phyloP scores from a whole-genome alignment of 768 basidiomycete genomes.

The Mycena maculata region DNA sequence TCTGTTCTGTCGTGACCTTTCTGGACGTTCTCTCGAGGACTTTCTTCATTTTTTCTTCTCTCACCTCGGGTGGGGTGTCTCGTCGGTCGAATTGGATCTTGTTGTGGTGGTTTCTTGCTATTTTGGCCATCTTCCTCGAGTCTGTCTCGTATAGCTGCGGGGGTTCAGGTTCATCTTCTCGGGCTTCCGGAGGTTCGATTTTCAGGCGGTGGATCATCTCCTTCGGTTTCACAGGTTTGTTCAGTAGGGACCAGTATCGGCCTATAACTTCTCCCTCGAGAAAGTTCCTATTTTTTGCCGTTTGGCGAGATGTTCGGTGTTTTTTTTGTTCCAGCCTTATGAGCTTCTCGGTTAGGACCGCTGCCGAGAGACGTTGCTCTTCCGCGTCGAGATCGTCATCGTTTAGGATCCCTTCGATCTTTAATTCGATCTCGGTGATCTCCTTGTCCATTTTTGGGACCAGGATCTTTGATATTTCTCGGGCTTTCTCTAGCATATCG shows the following conservation, averaged over 20 bases:
- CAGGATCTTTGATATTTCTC: slow-evolving; percentile 10
- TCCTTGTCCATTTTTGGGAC: neutral
- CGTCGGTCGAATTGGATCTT: neutral
- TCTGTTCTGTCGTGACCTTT: neutral
- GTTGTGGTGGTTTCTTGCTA: slow-evolving; percentile 6
- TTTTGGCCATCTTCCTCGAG: slow-evolving; percentile 1
- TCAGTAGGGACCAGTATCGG: neutral
- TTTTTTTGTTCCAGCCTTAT: neutral
- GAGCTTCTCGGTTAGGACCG: slow-evolving; percentile 5
- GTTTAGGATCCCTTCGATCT: neutral
- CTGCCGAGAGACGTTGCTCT: neutral
- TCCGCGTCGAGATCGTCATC: neutral
- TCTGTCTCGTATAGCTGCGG: neutral
- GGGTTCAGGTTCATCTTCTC: neutral
- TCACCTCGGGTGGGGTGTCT: neutral
- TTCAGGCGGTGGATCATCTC: slow-evolving; percentile 7
- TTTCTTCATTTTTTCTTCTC: neutral
- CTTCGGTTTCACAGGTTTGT: slow-evolving; percentile 1
- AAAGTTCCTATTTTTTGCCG: neutral
- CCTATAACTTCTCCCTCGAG: slow-evolving; percentile 5
- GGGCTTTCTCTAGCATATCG: neutral
- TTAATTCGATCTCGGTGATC: neutral
- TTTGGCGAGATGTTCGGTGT: neutral
- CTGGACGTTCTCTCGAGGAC: neutral
- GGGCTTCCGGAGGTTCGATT: neutral